phyloP scores from a whole-genome alignment of 2,329 filamentous ascomycete species.

The Chlorencoelia australis region DNA sequence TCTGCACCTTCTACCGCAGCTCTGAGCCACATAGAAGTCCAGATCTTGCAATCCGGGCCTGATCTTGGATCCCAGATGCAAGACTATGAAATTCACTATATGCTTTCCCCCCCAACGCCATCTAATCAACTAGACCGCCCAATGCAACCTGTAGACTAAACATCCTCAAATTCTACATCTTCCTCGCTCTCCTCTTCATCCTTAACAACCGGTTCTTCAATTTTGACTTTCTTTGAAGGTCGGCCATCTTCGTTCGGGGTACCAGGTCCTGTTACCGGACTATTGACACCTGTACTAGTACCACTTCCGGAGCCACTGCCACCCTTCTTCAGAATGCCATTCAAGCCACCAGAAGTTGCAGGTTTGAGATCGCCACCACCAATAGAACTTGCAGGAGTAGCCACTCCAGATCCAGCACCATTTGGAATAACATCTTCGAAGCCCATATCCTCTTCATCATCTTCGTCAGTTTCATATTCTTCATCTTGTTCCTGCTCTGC shows the following conservation, averaged over 20 bases:
- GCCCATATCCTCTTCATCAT: slow-evolving; percentile 34
- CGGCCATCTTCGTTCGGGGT: slow-evolving; percentile 34
- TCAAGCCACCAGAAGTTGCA: slow-evolving; percentile 13
- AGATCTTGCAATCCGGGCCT: no score
- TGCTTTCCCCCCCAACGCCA: slow-evolving; percentile 3
- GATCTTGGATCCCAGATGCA: no score
- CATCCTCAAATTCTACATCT: slow-evolving; percentile 50
- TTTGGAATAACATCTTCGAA: slow-evolving; percentile 37
- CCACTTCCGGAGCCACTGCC: slow-evolving; percentile 23
- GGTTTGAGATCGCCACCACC: slow-evolving; percentile 14
- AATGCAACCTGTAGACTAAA: slow-evolving; percentile 24
- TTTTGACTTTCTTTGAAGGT: slow-evolving; percentile 50
- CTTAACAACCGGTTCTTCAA: slow-evolving; percentile 36
- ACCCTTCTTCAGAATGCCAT: slow-evolving; percentile 22
- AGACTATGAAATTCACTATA: no score
- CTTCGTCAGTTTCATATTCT: slow-evolving; percentile 38
- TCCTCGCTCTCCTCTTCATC: slow-evolving; percentile 42
- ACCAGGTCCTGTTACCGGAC: slow-evolving; percentile 26
- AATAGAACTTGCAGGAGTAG: slow-evolving; percentile 22
- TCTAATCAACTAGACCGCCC: background rate
- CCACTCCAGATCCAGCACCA: slow-evolving; percentile 17
- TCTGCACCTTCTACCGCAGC: no score
- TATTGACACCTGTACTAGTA: slow-evolving; percentile 25
- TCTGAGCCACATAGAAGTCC: no score
- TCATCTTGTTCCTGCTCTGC: slow-evolving; percentile 39